A percentile compares a stretch with the other conserved stretches of the same genome.
phyloP scores from a whole-genome alignment of 495 filamentous ascomycete genomes.

The Penicillium goetzii region DNA sequence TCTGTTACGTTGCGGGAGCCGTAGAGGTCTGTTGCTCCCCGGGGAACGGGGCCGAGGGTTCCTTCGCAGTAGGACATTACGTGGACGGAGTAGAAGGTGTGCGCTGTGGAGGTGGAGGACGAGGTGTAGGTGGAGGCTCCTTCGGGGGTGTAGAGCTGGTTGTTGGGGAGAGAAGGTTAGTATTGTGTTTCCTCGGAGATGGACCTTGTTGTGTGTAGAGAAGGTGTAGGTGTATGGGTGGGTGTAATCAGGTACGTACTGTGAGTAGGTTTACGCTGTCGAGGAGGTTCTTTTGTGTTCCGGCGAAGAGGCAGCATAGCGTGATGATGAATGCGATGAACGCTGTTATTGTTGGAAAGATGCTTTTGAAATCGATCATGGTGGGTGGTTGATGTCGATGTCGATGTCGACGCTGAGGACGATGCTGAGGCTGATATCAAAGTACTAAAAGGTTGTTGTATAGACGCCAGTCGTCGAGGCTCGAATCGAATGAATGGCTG shows the following conservation, averaged over 20 bases:
- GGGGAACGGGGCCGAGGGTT: conserved; percentile 44
- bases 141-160: conserved; percentile 44
- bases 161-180: conserved; percentile 33
- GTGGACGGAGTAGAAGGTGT: conserved; percentile 77
- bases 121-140: conserved; percentile 46
- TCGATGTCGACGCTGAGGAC: not conserved
- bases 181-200: not conserved
- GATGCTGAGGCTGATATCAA: not conserved
- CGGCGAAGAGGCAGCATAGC: conserved; percentile 73
- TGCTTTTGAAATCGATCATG: conserved; percentile 22
- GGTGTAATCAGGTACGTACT: conserved; percentile 42
- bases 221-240: not conserved
- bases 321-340: conserved; percentile 68
- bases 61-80: conserved; percentile 73
- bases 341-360: conserved; percentile 37
- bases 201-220: not conserved
- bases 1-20: conserved; percentile 56
- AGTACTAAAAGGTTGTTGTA: not conserved
- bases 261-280: conserved; percentile 67
- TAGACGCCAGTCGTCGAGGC: not conserved
- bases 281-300: conserved; percentile 61
- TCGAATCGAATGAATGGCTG: not conserved
- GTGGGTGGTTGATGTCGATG: not conserved
- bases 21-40: conserved; percentile 36
- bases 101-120: conserved; percentile 33